Conservation (phyloP, 768 basidiomycete genomes). For the Clathrus columnatus region DNA sequence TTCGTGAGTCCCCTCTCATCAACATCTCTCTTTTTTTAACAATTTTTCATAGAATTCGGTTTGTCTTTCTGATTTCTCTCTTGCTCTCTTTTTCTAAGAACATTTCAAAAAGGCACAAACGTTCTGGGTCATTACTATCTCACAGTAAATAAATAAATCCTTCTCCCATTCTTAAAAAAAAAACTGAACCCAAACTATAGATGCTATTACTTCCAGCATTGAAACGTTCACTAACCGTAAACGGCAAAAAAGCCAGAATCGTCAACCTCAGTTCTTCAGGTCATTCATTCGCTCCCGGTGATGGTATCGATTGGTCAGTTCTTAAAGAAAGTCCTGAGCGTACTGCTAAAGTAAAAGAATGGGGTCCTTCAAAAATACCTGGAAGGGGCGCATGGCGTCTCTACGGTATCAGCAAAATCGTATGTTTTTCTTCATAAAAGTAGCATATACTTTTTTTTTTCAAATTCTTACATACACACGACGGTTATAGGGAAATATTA, state of each 20-base stretch:
- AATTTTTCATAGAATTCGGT: background rate
- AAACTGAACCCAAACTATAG: constrained; percentile 32
- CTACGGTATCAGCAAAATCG: background rate
- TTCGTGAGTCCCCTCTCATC: constrained; percentile 14
- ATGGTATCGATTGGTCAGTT: constrained; percentile 28
- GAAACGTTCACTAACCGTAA: constrained; percentile 12
- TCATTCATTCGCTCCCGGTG: constrained; percentile 12
- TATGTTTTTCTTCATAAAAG: too few species aligned
- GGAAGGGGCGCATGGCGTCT: background rate
- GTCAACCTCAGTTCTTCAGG: constrained; percentile 31
- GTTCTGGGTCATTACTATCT: constrained; percentile 23
- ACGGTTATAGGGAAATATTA: background rate
- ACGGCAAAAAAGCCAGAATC: constrained; percentile 28
- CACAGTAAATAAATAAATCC: too few species aligned
- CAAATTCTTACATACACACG: too few species aligned
- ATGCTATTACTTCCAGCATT: constrained; percentile 36
- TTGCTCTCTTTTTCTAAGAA: background rate
- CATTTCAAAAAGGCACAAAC: constrained; percentile 24
- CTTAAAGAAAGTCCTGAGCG: constrained; percentile 32
- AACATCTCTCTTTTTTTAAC: background rate
- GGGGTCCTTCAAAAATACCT: background rate
- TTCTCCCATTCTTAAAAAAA: background rate
- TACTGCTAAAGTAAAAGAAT: constrained; percentile 1
- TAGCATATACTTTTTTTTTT: too few species aligned
- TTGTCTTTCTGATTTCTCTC: background rate